Evolutionary conservation across 2,329 filamentous ascomycete species (phyloP).

Genomic region (Arthroderma sp.): DNA sequence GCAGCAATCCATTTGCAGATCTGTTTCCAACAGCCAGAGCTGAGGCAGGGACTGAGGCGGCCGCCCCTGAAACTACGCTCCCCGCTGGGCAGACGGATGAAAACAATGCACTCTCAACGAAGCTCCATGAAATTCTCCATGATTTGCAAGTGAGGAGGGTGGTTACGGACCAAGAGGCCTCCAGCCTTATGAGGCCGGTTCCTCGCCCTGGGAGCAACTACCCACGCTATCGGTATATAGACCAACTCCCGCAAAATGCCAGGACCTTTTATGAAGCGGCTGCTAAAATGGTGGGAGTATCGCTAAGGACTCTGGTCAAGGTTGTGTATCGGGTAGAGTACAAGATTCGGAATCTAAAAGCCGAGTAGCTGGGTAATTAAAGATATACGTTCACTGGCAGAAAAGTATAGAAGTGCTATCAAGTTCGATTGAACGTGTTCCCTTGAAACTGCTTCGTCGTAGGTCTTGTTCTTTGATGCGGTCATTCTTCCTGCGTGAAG

Average conservation of each 20-base stretch:
- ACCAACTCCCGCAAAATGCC: conserved; percentile 34
- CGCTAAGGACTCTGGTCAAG: conserved; percentile 36
- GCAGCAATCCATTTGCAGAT: conserved; percentile 23
- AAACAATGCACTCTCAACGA: conserved; percentile 20
- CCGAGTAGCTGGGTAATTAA: neutral
- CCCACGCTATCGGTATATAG: conserved; percentile 33
- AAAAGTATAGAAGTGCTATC: too few relatives aligned
- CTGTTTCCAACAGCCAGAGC: conserved; percentile 28
- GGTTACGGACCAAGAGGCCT: conserved; percentile 23
- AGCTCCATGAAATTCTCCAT: conserved; percentile 32
- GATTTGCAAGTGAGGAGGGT: conserved; percentile 26
- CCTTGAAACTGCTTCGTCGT: too few relatives aligned
- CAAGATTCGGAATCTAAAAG: conserved; percentile 18
- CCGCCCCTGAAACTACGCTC: conserved; percentile 1
- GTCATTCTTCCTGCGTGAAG: too few relatives aligned
- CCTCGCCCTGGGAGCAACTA: conserved; percentile 40
- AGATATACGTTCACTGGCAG: neutral
- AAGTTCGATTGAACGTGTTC: too few relatives aligned
- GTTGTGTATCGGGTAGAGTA: conserved; percentile 39
- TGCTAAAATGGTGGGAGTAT: conserved; percentile 38
- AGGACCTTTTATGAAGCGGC: conserved; percentile 39
- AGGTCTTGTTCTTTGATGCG: too few relatives aligned
- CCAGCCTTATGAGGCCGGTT: conserved; percentile 15
- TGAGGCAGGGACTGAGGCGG: conserved; percentile 7
- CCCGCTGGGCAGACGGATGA: conserved; percentile 11